Base-by-base conservation (phyloP, 2,329 filamentous ascomycete species). In the Reticulascus tulasneorum region DNA sequence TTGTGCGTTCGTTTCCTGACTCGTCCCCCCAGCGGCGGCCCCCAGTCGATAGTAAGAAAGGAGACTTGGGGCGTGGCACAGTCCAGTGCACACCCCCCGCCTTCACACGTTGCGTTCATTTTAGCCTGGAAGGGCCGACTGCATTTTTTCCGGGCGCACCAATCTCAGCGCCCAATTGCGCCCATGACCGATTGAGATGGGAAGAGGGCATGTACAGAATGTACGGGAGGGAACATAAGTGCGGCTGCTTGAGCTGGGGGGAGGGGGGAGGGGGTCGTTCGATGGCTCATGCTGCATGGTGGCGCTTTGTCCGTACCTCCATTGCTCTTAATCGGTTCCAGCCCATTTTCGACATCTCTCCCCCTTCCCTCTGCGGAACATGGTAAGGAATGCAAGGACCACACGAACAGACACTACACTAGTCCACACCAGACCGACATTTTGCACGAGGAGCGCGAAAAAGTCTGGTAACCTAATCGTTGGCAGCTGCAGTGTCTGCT, bases 41-140 rank as follows among this genome's bases (percentile, higher is more conserved):
- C 31, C 23, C 24, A 13, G 31, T 32, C 31, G 16, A 36, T 12
- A 27, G 33, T 17, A n/a, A 29, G 33, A 20, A 46, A 30, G 36
- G 30, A 27, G 18, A 38, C 26, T 23, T 28, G 42, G 37, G 35
- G n/a, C n/a, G n/a, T n/a, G n/a, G n/a, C n/a, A n/a, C n/a, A n/a
- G n/a, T n/a, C n/a, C n/a, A n/a, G n/a, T n/a, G 37, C 35, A 35
- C 22, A 36, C 31, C 18, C 28, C 39, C 33, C 40, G 36, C 37
- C 40, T 15, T 30, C 23, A 39, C 44, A 47, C 48, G 54, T 48
- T 53, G 46, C 47, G 46, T 44, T 45, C 52, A 54, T 47, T 63
- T 65, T 65, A 66, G 63, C 61, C 63, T 65, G 55, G 59, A 64
- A 60, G 58, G 59, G 55, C 58, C 57, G 58, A 59, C 52, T 59